These are phyloP conservation scores for Bothia castanella DNA, from an alignment of 1,284 basidiomycete genomes.

Conservation along the genomic window DNA sequence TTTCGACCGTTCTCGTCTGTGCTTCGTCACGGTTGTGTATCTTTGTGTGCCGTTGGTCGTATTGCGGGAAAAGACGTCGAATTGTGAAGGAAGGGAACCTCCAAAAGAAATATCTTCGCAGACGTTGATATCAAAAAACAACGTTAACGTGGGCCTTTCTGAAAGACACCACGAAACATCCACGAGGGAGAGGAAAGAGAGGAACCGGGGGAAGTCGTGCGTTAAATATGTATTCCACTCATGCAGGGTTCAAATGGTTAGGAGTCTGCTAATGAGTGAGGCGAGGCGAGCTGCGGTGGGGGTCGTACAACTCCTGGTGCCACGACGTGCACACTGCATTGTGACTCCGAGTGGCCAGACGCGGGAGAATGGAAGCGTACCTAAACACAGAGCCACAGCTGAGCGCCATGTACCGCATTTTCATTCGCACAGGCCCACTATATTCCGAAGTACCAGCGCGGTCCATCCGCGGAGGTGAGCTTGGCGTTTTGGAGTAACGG, in stretches of 20 bases:
- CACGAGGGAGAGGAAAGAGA: slow-evolving; percentile 15
- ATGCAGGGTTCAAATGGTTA: too few relatives aligned
- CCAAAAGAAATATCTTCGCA: not conserved
- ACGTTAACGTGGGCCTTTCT: not conserved
- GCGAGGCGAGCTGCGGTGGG: slow-evolving; percentile 23
- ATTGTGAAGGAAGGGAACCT: not conserved
- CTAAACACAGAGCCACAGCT: slow-evolving; percentile 2
- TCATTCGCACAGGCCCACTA: slow-evolving; percentile 6
- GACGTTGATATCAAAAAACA: slow-evolving; percentile 13
- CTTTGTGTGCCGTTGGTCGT: not conserved
- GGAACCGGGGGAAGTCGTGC: not conserved
- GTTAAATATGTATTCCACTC: slow-evolving; percentile 18
- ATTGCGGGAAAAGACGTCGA: not conserved
- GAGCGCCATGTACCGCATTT: not conserved
- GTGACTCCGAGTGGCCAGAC: slow-evolving; percentile 7
- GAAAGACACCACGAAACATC: slow-evolving; percentile 5
- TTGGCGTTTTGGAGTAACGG: not conserved
- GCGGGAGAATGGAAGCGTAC: slow-evolving; percentile 23
- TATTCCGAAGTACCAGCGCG: not conserved
- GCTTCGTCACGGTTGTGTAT: too few relatives aligned
- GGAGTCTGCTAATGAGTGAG: not conserved
- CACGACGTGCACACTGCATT: slow-evolving; percentile 18
- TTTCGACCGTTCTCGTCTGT: not conserved
- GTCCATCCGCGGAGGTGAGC: not conserved
- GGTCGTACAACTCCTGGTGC: not conserved